Evolutionary conservation across 2,329 filamentous ascomycete genomes (phyloP).

Genomic region (Ilyonectria destructans): DNA sequence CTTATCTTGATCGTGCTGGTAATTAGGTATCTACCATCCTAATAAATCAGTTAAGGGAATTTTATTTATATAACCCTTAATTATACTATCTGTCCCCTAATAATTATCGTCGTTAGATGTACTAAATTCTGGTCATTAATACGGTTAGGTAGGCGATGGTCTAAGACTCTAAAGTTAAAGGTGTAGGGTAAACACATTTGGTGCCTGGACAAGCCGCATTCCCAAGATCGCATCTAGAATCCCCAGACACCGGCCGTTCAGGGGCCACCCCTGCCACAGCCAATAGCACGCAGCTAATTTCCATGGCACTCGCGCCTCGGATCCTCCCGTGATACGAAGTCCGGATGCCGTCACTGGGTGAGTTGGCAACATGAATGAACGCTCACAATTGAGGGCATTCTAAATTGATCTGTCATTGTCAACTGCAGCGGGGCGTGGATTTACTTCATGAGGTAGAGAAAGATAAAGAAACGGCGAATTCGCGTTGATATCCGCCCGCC

Average conservation of each 20-base stretch:
- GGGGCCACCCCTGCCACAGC: conserved; percentile 11
- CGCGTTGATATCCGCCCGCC: not conserved
- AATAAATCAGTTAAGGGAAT: too few relatives aligned
- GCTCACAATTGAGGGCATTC: not conserved
- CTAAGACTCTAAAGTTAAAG: not conserved
- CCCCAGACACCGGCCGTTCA: not conserved
- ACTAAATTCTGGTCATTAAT: too few relatives aligned
- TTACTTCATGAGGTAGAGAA: not conserved
- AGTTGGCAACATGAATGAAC: not conserved
- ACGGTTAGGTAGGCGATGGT: too few relatives aligned
- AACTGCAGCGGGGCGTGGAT: not conserved
- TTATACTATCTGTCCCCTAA: too few relatives aligned
- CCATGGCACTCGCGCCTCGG: conserved; percentile 14
- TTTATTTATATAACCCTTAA: too few relatives aligned
- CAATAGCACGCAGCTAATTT: conserved; percentile 25
- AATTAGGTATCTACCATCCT: too few relatives aligned
- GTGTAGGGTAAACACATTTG: conserved; percentile 5
- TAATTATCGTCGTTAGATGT: too few relatives aligned
- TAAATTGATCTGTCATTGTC: not conserved
- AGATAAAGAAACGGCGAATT: not conserved
- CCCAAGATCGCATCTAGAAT: conserved; percentile 7
- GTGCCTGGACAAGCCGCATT: not conserved
- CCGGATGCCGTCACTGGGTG: not conserved
- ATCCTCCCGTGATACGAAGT: conserved; percentile 7
- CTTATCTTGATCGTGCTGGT: too few relatives aligned